A percentile compares a stretch with the other conserved stretches of the same genome.
phyloP scores from a whole-genome alignment of 441 rosid species.

The Geranium incanum region DNA sequence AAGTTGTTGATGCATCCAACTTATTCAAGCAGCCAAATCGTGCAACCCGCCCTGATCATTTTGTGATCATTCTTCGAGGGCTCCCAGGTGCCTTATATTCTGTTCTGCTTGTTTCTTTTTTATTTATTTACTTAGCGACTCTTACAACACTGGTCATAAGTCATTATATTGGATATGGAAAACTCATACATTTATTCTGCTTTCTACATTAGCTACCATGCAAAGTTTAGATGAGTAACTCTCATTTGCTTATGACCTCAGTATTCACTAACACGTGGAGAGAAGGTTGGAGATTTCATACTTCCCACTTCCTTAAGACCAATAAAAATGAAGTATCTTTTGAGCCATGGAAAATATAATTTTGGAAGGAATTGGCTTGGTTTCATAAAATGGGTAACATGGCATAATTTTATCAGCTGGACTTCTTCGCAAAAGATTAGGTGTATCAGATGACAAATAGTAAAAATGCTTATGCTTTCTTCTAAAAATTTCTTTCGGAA shows the following conservation, averaged over 20 bases:
- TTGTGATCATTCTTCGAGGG: constrained; percentile 80
- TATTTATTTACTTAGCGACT: not conserved
- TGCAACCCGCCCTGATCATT: constrained; percentile 59
- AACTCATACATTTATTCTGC: not conserved
- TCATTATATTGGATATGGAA: not conserved
- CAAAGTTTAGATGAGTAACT: not conserved
- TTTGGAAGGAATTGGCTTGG: not conserved
- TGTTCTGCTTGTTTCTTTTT: not conserved
- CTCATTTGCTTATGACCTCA: not conserved
- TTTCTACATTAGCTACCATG: not conserved
- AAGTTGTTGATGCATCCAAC: constrained; percentile 52
- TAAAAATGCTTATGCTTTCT: not conserved
- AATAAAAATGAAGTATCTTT: not conserved
- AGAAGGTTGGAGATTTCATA: not conserved
- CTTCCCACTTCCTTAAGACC: not conserved
- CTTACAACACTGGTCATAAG: not conserved
- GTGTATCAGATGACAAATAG: not conserved
- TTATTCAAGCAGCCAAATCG: constrained; percentile 65
- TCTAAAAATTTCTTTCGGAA: not conserved
- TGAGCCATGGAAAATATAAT: not conserved
- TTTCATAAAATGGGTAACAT: not conserved
- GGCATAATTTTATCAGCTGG: not conserved
- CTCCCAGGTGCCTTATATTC: constrained; percentile 53
- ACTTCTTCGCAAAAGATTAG: not conserved
- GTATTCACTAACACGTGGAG: not conserved